A percentile compares a stretch with the other conserved stretches of the same genome.
Conservation (phyloP, 192 early-diverging fungal genomes). For the Coemansia erecta region DNA sequence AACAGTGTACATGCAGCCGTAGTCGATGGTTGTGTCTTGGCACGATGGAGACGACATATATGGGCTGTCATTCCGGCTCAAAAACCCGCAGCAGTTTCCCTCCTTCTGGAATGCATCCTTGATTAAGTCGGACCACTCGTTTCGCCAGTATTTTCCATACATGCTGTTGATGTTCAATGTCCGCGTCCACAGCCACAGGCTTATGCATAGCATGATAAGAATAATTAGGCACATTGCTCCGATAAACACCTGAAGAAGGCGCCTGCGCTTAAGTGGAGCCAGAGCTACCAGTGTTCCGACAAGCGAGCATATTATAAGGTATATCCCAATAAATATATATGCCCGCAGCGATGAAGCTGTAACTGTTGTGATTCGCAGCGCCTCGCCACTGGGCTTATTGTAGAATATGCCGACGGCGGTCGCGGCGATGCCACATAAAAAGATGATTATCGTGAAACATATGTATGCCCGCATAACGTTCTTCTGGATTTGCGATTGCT, state of each 20-base stretch:
- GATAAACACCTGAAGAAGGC: slow-evolving; percentile 23
- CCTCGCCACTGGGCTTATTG: slow-evolving; percentile 20
- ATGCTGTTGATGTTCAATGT: slow-evolving; percentile 34
- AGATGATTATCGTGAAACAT: slow-evolving; percentile 1
- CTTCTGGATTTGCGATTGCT: slow-evolving; percentile 3
- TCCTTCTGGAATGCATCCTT: slow-evolving; percentile 33
- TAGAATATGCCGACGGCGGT: slow-evolving; percentile 27
- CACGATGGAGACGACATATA: slow-evolving; percentile 24
- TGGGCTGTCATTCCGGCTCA: slow-evolving; percentile 31
- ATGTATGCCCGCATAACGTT: slow-evolving; percentile 9
- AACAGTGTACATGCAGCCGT: slow-evolving; percentile 38
- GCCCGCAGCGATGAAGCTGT: slow-evolving; percentile 19
- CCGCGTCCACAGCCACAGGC: slow-evolving; percentile 37
- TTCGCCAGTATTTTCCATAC: slow-evolving; percentile 25
- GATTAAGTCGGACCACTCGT: slow-evolving; percentile 27
- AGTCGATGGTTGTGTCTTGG: slow-evolving; percentile 5
- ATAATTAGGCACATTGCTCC: slow-evolving; percentile 11
- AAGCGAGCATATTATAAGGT: slow-evolving; percentile 14
- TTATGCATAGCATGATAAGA: slow-evolving; percentile 21
- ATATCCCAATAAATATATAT: slow-evolving; percentile 32
- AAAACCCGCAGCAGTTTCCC: slow-evolving; percentile 31
- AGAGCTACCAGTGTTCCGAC: slow-evolving; percentile 29
- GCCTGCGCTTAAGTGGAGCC: slow-evolving; percentile 27
- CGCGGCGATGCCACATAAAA: slow-evolving; percentile 21
- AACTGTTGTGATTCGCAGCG: slow-evolving; percentile 16